A percentile compares a stretch with the other conserved stretches of the same genome.
Evolutionary conservation across 2,329 filamentous ascomycete species (phyloP).

Genomic region (Cryphonectria japonica): DNA sequence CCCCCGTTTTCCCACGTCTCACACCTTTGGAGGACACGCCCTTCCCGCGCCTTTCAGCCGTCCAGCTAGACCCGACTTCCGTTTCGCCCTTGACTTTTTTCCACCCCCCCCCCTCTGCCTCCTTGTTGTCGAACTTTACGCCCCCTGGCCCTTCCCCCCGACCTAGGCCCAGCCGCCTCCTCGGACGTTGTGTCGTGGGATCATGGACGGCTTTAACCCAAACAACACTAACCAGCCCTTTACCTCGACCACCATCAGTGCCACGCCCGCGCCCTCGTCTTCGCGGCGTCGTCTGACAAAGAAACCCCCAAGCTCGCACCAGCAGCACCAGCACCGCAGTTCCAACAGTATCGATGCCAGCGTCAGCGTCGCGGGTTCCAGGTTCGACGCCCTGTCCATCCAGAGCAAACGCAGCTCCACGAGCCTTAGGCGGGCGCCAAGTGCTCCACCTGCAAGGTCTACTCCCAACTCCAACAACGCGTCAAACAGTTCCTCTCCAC

Average conservation of each 20-base stretch:
- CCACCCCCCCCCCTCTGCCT: not conserved
- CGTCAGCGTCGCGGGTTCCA: constrained; percentile 36
- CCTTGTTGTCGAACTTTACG: constrained; percentile 1
- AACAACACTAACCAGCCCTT: constrained; percentile 37
- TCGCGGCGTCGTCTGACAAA: constrained; percentile 67
- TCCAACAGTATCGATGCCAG: constrained; percentile 52
- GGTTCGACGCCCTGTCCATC: constrained; percentile 60
- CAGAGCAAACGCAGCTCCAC: constrained; percentile 67
- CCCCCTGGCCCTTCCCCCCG: constrained; percentile 11
- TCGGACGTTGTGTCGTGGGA: constrained; percentile 35
- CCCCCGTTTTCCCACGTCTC: constrained; percentile 16
- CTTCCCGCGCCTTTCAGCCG: constrained; percentile 27
- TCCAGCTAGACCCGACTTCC: constrained; percentile 25
- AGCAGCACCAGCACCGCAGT: constrained; percentile 50
- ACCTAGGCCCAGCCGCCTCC: constrained; percentile 13
- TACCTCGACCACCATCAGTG: constrained; percentile 12
- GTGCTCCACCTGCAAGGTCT: constrained; percentile 56
- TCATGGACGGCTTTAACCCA: constrained; percentile 51
- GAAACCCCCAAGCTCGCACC: constrained; percentile 56
- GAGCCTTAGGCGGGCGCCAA: constrained; percentile 64
- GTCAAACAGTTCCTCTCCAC: constrained; percentile 54
- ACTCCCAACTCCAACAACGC: constrained; percentile 52
- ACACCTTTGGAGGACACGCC: constrained; percentile 15
- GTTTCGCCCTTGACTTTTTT: constrained; percentile 25
- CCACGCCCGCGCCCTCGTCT: constrained; percentile 48